phyloP scores from a whole-genome alignment of 176 grass and related monocot genomes.

The Alloteropsis semialata region DNA sequence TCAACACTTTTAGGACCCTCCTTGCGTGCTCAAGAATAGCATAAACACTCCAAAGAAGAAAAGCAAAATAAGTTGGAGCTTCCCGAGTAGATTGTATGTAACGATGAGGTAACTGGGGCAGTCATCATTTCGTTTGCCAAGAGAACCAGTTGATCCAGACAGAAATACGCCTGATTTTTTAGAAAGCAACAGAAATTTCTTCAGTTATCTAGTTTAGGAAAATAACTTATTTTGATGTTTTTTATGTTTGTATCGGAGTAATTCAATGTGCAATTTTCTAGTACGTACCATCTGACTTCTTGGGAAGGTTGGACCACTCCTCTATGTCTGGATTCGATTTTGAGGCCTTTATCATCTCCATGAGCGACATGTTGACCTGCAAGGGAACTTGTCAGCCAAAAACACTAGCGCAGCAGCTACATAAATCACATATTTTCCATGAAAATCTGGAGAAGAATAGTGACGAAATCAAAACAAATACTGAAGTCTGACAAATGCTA shows the following conservation, averaged over 20 bases:
- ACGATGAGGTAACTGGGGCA: slow-evolving; percentile 16
- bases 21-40: slow-evolving; percentile 44
- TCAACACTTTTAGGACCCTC: slow-evolving; percentile 39
- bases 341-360: slow-evolving; percentile 69
- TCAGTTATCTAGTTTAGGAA: neutral
- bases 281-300: slow-evolving; percentile 32
- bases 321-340: slow-evolving; percentile 51
- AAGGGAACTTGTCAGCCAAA: neutral
- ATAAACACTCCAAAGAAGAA: slow-evolving; percentile 52
- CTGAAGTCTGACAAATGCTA: neutral
- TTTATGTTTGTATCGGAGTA: neutral
- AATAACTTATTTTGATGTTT: neutral
- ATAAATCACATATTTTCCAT: neutral
- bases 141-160: neutral
- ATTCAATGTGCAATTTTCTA: neutral
- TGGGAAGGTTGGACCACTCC: slow-evolving; percentile 56
- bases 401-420: neutral
- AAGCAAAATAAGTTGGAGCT: slow-evolving; percentile 59
- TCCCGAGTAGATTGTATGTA: slow-evolving; percentile 42
- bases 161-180: slow-evolving; percentile 30
- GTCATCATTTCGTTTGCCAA: slow-evolving; percentile 23
- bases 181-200: slow-evolving; percentile 8
- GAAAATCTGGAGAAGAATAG: neutral
- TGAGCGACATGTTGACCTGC: slow-evolving; percentile 67
- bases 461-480: neutral